Conservation (phyloP, 164 flowering plant genomes). For the Euptelea pleiosperma region DNA sequence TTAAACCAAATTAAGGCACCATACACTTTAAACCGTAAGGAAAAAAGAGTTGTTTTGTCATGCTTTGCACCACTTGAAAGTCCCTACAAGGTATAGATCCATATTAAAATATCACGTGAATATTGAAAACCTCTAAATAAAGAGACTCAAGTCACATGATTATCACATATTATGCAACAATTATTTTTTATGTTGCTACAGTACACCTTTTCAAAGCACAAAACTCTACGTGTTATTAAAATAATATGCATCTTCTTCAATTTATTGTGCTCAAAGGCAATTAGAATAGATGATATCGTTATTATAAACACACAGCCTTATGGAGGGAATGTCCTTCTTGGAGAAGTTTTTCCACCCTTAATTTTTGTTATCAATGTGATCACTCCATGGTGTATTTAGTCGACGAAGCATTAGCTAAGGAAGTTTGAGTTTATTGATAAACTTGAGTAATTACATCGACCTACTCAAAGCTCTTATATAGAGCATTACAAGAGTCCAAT, state of each 20-base stretch:
- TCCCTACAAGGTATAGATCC: not conserved
- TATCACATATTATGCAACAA: not conserved
- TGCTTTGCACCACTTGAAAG: too few relatives aligned
- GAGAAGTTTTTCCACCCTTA: not conserved
- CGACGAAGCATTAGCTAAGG: not conserved
- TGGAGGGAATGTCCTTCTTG: not conserved
- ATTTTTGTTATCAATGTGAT: not conserved
- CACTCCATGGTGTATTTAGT: conserved; percentile 1
- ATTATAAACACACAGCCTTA: not conserved
- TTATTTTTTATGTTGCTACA: not conserved
- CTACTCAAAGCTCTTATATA: too few relatives aligned
- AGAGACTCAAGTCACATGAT: conserved; percentile 3
- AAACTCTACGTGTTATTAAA: not conserved
- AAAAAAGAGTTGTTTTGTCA: not conserved
- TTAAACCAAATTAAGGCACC: not conserved
- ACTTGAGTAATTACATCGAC: too few relatives aligned
- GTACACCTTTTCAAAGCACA: not conserved
- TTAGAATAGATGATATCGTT: not conserved
- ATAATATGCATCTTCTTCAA: not conserved
- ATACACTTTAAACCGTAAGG: not conserved
- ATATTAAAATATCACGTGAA: not conserved
- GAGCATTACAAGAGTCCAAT: too few relatives aligned
- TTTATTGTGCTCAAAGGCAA: not conserved
- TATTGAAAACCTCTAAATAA: too few relatives aligned
- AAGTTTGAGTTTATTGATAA: too few relatives aligned